Percentiles rank a stretch among this genome's conserved stretches.
phyloP scores from a whole-genome alignment of 768 basidiomycete species.

The Amanita inopinata region DNA sequence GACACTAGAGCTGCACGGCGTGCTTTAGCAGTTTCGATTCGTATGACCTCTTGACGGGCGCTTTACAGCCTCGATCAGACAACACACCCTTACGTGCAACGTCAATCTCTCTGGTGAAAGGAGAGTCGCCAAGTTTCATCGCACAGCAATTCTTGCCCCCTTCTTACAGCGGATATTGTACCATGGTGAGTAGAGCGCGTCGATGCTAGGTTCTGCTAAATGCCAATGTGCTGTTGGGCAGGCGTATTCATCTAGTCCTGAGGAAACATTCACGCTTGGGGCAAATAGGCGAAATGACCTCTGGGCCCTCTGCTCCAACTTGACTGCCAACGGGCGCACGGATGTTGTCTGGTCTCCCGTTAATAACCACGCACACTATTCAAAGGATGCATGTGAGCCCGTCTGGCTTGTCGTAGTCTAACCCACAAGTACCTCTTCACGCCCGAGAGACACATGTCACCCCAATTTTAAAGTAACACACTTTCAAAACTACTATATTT shows the following conservation, averaged over 20 bases:
- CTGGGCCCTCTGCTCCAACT: slow-evolving; percentile 8
- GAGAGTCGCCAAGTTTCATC: not conserved
- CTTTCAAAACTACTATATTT: too few species aligned
- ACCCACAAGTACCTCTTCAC: too few species aligned
- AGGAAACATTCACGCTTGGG: not conserved
- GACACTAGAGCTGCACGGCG: not conserved
- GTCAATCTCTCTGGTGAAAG: not conserved
- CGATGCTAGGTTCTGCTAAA: not conserved
- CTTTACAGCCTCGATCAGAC: not conserved
- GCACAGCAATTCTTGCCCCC: not conserved
- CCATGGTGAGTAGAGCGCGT: not conserved
- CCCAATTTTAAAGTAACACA: too few species aligned
- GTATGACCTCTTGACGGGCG: not conserved
- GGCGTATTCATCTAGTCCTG: not conserved
- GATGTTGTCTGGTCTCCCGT: slow-evolving; percentile 5
- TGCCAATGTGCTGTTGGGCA: not conserved
- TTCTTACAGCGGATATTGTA: slow-evolving; percentile 3
- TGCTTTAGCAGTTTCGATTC: not conserved
- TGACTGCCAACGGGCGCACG: slow-evolving; percentile 7
- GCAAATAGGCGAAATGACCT: not conserved
- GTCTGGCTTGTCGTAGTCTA: not conserved
- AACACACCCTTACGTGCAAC: not conserved
- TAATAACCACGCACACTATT: slow-evolving; percentile 7
- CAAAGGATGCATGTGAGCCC: not conserved
- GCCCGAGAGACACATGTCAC: too few species aligned